These are phyloP conservation scores for Diplocarpon rosae DNA, from an alignment of 2,329 filamentous ascomycete species.

Conservation along the genomic window DNA sequence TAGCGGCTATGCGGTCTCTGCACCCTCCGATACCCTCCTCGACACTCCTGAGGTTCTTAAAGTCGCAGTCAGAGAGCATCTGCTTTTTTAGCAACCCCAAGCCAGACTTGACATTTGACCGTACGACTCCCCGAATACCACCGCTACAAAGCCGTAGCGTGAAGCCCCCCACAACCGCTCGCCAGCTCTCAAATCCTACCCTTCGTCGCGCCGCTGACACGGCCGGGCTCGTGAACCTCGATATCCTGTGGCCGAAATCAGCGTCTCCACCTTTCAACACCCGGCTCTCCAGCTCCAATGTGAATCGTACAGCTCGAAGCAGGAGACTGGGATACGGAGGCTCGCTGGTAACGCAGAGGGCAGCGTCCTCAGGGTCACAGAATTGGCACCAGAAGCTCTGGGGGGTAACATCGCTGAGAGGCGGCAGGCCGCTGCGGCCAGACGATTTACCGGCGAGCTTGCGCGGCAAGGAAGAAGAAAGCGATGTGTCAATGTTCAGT, in stretches of 20 bases:
- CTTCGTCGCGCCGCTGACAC: constrained; percentile 15
- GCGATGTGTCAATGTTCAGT: constrained; percentile 52
- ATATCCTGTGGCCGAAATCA: constrained; percentile 20
- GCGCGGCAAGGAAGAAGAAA: constrained; percentile 44
- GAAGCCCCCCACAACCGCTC: constrained; percentile 9
- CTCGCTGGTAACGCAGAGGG: constrained; percentile 10
- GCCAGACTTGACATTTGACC: constrained; percentile 21
- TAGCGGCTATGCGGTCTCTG: constrained; percentile 25
- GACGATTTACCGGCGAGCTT: constrained; percentile 45
- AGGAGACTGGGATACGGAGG: constrained; percentile 7
- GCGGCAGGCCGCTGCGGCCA: constrained; percentile 34
- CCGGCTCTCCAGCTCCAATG: background rate
- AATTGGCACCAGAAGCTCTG: constrained; percentile 22
- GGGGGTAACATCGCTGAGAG: constrained; percentile 13
- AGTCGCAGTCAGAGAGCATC: constrained; percentile 53
- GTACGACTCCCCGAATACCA: constrained; percentile 14
- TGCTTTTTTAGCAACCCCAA: constrained; percentile 37
- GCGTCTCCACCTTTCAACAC: constrained; percentile 4
- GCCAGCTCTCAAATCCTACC: constrained; percentile 15
- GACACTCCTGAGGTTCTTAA: constrained; percentile 60
- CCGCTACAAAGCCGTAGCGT: constrained; percentile 1
- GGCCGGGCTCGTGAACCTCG: constrained; percentile 20
- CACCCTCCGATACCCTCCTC: constrained; percentile 35
- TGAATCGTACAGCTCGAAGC: background rate
- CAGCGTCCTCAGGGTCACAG: constrained; percentile 12